Conservation (phyloP, 139 green algal species). For the Coelastrella sp. region DNA sequence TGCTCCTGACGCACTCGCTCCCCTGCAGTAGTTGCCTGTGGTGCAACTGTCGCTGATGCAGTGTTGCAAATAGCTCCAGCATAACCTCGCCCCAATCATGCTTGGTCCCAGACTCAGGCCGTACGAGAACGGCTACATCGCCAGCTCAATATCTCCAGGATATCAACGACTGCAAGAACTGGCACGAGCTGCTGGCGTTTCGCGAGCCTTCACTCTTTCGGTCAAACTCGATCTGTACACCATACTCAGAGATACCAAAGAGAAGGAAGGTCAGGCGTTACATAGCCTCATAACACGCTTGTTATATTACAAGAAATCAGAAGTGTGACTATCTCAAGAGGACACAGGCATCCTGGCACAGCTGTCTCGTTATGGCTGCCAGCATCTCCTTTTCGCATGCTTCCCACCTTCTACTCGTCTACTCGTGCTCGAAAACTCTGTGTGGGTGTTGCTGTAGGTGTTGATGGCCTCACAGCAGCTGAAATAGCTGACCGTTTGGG, state of each 20-base stretch:
- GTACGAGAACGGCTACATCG: not conserved
- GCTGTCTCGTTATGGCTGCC: no score
- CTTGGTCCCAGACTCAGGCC: not conserved
- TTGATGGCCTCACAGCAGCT: not conserved
- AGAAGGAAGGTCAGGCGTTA: not conserved
- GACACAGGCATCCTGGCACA: no score
- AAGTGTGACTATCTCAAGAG: not conserved
- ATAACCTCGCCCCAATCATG: not conserved
- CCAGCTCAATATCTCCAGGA: not conserved
- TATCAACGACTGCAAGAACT: conserved; percentile 4
- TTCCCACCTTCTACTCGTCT: no score
- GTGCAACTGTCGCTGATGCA: no score
- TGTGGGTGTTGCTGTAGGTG: no score
- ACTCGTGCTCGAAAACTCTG: no score
- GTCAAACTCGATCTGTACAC: conserved; percentile 16
- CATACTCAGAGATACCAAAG: not conserved
- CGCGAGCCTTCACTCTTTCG: conserved; percentile 5
- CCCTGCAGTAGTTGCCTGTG: no score
- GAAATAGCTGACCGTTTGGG: conserved; percentile 6
- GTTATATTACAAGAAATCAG: not conserved
- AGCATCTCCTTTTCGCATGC: no score
- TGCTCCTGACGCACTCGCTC: no score
- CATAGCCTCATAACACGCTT: no score
- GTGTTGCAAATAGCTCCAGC: not conserved
- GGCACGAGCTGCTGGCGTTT: not conserved